Base-by-base conservation (phyloP, 2,329 filamentous ascomycete species). In the Fusarium brevicatenulatum region DNA sequence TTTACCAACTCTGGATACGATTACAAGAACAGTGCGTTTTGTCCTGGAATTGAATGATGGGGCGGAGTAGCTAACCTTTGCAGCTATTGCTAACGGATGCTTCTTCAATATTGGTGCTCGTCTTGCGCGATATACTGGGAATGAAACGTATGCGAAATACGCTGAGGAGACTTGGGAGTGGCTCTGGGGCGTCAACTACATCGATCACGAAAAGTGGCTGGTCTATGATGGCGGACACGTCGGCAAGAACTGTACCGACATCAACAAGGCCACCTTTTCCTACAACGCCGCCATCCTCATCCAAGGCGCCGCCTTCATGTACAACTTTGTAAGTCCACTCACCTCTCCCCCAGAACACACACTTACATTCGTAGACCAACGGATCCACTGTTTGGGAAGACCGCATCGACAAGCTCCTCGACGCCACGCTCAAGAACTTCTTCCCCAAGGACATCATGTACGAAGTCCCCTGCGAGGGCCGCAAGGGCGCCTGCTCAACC, bases 1-100 rank as follows among this genome's bases (percentile, higher is more conserved):
- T 84, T 88, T 3, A 91, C 91, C 73, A 94, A 95, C 78, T 86
- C 85, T 36, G 93, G 93, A 30, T 96, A 93, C 80, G 87, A 91
- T 77, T 95, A 95, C 85, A 96, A 91, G 81, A 91, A 91, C 78
- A 87, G 85, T 86, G 80, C 37, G 82, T 79, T 34, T n/a, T n/a
- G 40, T 10, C 19, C 4, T 4, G 11, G 19, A 8, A 19, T 21
- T 47, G 3, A 23, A 10, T 2, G 7, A 1, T 9, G 36, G 2
- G 16, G 19, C 28, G 13, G 9, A 2, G 5, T 53, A 28, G 19
- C 47, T 50, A 59, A 76, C 56, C 37, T 66, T 13, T 10, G 12
- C 43, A 87, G 87, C 87, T 43, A 88, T 91, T 69, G 88, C 90
- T 13, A 91, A 90, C 71, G 89, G 87, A 49, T 87, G 87, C 72